These are phyloP conservation scores for Lentinus polychrous DNA, from an alignment of 1,284 basidiomycete species.

Conservation along the genomic window DNA sequence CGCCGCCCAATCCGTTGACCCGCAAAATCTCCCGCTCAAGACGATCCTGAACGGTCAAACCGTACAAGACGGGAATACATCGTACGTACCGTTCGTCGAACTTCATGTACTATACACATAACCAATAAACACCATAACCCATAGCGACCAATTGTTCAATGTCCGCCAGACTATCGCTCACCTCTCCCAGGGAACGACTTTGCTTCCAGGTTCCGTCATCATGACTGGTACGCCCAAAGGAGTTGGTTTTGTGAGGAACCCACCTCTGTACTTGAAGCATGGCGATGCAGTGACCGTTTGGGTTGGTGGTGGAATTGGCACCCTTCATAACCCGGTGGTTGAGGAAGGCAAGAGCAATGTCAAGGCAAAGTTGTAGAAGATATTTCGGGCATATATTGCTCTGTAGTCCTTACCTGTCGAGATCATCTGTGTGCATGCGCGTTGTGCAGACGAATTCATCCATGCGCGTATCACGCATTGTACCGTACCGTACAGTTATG, in stretches of 20 bases:
- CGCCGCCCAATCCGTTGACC: conserved; percentile 59
- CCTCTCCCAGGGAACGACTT: conserved; percentile 82
- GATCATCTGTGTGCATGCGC: too few species aligned
- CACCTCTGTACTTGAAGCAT: conserved; percentile 64
- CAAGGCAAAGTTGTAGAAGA: conserved; percentile 37
- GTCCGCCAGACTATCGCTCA: conserved; percentile 69
- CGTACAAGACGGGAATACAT: conserved; percentile 71
- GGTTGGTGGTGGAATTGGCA: conserved; percentile 63
- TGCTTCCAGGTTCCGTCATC: conserved; percentile 77
- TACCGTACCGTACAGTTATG: too few species aligned
- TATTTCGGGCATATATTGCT: too few species aligned
- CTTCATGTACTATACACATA: too few species aligned
- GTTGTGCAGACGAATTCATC: too few species aligned
- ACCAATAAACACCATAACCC: background rate
- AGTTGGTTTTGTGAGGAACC: conserved; percentile 72
- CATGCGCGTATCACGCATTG: too few species aligned
- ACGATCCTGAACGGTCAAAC: conserved; percentile 62
- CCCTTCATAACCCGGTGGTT: conserved; percentile 64
- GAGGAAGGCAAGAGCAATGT: conserved; percentile 43
- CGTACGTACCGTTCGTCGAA: conserved; percentile 35
- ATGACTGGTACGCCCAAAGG: conserved; percentile 76
- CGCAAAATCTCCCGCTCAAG: conserved; percentile 61
- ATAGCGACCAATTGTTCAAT: conserved; percentile 67
- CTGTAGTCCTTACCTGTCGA: too few species aligned
- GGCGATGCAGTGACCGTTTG: conserved; percentile 70